Conservation (phyloP, 2,329 filamentous ascomycete species). For the Mariannaea elegans region DNA sequence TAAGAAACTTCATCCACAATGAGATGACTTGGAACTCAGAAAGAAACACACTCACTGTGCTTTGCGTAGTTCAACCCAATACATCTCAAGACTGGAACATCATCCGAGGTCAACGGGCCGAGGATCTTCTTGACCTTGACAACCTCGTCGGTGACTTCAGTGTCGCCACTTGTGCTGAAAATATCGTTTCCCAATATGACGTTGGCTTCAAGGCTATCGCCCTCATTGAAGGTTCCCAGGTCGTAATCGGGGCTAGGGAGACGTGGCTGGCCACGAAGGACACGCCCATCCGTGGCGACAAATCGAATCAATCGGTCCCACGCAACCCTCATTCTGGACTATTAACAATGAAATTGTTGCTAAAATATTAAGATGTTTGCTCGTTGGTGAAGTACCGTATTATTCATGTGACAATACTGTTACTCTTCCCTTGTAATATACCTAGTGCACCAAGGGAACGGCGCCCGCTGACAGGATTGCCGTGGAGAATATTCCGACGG, state of each 20-base stretch:
- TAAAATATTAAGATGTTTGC: background rate
- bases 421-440: too few species aligned
- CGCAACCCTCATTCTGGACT: constrained; percentile 39
- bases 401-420: too few species aligned
- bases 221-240: constrained; percentile 51
- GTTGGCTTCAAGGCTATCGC: constrained; percentile 59
- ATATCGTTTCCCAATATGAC: constrained; percentile 61
- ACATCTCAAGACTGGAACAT: constrained; percentile 42
- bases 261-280: constrained; percentile 62
- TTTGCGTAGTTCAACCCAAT: constrained; percentile 36
- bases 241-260: constrained; percentile 55
- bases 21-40: background rate
- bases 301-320: constrained; percentile 67
- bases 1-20: background rate
- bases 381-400: background rate
- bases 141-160: constrained; percentile 61
- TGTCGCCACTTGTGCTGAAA: constrained; percentile 56
- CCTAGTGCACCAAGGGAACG: too few species aligned
- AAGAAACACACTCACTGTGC: constrained; percentile 21
- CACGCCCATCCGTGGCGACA: constrained; percentile 58
- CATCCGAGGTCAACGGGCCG: constrained; percentile 52
- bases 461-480: too few species aligned
- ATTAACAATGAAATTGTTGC: background rate
- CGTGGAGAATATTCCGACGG: too few species aligned
- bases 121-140: constrained; percentile 61